phyloP scores from a whole-genome alignment of 495 filamentous ascomycete species.

The Neurospora sp. region DNA sequence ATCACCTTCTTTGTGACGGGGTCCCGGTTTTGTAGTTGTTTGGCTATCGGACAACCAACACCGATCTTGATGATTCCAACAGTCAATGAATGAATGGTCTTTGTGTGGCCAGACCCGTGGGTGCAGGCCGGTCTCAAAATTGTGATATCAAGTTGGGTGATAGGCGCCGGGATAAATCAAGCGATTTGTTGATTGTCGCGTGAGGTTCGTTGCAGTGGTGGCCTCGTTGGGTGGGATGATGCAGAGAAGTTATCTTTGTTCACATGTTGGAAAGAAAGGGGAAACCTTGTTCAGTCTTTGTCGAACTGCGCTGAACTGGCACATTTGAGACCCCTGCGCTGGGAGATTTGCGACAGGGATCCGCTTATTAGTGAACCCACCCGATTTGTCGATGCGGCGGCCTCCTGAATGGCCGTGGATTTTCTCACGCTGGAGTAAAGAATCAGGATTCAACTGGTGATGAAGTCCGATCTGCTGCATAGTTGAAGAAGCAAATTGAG shows the following conservation, averaged over 20 bases:
- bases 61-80: background rate
- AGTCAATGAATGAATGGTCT: background rate
- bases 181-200: background rate
- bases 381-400: background rate
- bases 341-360: slow-evolving; percentile 11
- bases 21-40: background rate
- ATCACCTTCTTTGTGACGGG: background rate
- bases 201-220: background rate
- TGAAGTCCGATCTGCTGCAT: background rate
- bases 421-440: background rate
- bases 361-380: background rate
- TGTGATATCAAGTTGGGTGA: background rate
- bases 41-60: background rate
- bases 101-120: background rate
- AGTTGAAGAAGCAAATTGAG: background rate
- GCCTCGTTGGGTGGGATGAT: background rate
- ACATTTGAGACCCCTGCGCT: background rate
- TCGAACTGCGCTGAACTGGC: background rate
- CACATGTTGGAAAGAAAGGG: background rate
- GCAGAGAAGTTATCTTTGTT: background rate
- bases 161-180: background rate
- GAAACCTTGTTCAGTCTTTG: background rate
- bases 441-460: background rate
- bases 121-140: background rate
- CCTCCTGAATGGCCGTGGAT: slow-evolving; percentile 2